Evolutionary conservation across 331 rosid species (phyloP).

Genomic region (Stylosanthes scabra): DNA sequence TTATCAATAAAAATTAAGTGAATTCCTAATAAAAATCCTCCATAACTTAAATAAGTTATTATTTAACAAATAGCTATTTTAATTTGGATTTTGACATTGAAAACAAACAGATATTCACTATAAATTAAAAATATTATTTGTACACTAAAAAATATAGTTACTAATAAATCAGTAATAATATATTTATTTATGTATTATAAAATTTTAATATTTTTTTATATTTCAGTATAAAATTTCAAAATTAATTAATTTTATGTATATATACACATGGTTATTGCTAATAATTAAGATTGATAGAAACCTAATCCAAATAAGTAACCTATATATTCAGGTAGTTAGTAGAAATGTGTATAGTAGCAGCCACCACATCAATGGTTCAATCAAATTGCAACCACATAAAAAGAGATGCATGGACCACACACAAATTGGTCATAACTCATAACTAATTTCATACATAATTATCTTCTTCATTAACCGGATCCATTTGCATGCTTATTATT

Average conservation of each 20-base stretch:
- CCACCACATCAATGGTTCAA: conserved; percentile 51
- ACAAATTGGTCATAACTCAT: conserved; percentile 45
- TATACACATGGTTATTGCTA: no score
- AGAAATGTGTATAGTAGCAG: conserved; percentile 11
- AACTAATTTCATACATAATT: conserved; percentile 46
- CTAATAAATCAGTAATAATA: no score
- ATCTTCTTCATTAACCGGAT: conserved; percentile 48
- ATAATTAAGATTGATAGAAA: no score
- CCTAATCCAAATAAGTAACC: conserved; percentile 4
- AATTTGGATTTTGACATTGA: conserved; percentile 2
- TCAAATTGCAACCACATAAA: conserved; percentile 57
- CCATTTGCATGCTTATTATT: conserved; percentile 39
- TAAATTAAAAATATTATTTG: no score
- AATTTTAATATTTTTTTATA: no score
- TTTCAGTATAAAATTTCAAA: no score
- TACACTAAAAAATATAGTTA: no score
- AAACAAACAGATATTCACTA: background rate
- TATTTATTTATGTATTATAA: no score
- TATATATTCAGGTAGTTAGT: conserved; percentile 16
- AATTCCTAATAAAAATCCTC: no score
- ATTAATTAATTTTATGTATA: no score
- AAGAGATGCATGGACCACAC: conserved; percentile 58
- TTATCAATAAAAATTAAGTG: no score
- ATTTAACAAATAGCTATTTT: background rate
- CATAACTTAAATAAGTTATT: conserved; percentile 1